phyloP scores from a whole-genome alignment of 768 basidiomycete species.

The Boletus reticuloceps region DNA sequence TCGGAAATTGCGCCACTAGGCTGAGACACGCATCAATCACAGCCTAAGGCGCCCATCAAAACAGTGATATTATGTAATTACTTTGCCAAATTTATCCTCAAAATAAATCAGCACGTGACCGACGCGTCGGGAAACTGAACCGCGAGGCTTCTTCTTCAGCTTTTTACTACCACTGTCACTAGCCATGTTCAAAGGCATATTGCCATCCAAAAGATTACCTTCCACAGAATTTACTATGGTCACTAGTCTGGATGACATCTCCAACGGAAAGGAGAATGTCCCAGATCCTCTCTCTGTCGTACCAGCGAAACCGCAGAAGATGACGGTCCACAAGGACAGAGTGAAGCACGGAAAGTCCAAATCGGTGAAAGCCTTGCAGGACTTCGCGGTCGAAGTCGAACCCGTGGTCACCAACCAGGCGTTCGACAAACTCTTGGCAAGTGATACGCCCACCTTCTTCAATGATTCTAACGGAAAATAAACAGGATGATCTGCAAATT shows the following conservation, averaged over 20 bases:
- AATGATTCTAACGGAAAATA: constrained; percentile 1
- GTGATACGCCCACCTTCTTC: constrained; percentile 19
- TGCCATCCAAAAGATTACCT: constrained; percentile 64
- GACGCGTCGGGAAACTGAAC: constrained; percentile 32
- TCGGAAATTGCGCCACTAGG: constrained; percentile 34
- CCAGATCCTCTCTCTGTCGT: constrained; percentile 38
- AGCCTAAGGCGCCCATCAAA: constrained; percentile 13
- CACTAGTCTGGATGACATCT: constrained; percentile 47
- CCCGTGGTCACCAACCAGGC: constrained; percentile 55
- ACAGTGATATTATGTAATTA: constrained; percentile 18
- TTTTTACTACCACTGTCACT: constrained; percentile 1
- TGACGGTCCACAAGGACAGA: constrained; percentile 20
- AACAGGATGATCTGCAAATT: constrained; percentile 86
- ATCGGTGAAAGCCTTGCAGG: constrained; percentile 43
- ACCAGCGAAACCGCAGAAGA: constrained; percentile 30
- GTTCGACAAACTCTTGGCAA: constrained; percentile 79
- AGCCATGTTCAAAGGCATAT: constrained; percentile 77
- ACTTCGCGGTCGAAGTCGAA: constrained; percentile 22
- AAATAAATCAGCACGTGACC: constrained; percentile 35
- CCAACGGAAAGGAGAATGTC: constrained; percentile 68
- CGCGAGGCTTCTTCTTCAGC: constrained; percentile 15
- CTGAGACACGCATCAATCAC: constrained; percentile 14
- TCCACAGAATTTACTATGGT: constrained; percentile 75
- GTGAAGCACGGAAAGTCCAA: constrained; percentile 42
- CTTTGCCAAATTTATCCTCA: neutral